phyloP scores from a whole-genome alignment of 1,284 basidiomycete genomes.

The Austropuccinia psidii region DNA sequence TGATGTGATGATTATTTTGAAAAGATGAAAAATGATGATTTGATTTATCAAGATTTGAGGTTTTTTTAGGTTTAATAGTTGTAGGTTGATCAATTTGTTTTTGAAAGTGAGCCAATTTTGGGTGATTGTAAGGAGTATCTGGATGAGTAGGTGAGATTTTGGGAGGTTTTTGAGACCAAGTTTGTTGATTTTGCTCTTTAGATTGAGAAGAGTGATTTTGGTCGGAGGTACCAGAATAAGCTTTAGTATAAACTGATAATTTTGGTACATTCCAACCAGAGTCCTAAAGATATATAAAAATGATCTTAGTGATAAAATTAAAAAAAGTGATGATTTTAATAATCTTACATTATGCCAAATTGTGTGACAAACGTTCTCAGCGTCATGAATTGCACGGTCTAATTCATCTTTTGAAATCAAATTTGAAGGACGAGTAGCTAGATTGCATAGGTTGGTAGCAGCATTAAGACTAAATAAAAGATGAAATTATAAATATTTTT shows the following conservation, averaged over 20 bases:
- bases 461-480: background rate
- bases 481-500: background rate
- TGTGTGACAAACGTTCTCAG: background rate
- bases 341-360: constrained; percentile 22
- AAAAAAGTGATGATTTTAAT: background rate
- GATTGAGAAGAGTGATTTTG: background rate
- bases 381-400: background rate
- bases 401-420: background rate
- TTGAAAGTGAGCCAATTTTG: background rate
- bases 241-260: background rate
- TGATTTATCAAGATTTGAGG: background rate
- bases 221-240: background rate
- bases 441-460: constrained; percentile 25
- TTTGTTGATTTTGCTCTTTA: background rate
- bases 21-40: too few relatives aligned
- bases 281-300: background rate
- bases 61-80: background rate
- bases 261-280: constrained; percentile 4
- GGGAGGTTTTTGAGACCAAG: too few relatives aligned
- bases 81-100: background rate
- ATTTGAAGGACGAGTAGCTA: background rate
- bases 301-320: background rate
- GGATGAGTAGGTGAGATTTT: background rate
- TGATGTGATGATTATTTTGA: too few relatives aligned
- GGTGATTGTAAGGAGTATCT: background rate